phyloP scores from a whole-genome alignment of 108 stramenopile species.

The Skeletonema marinoi region DNA sequence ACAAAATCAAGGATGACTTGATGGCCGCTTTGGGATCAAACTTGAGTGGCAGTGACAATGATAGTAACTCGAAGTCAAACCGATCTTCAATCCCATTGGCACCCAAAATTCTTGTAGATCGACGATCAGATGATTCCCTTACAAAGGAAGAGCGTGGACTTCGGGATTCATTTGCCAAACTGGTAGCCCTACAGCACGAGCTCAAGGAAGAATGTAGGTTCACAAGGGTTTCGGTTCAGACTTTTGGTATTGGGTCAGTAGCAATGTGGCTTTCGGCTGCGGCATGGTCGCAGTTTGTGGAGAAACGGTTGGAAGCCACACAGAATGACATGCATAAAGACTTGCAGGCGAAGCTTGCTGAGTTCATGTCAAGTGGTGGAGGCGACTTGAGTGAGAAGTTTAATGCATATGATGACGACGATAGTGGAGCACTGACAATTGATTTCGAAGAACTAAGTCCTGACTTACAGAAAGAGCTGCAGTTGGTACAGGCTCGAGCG shows the following conservation, averaged over 20 bases:
- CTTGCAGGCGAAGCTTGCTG: slow-evolving; percentile 33
- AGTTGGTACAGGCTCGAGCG: slow-evolving; percentile 37
- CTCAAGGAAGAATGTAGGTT: slow-evolving; percentile 42
- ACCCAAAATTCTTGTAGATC: slow-evolving; percentile 23
- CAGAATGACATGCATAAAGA: slow-evolving; percentile 47
- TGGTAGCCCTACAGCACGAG: slow-evolving; percentile 44
- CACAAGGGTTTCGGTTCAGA: slow-evolving; percentile 22
- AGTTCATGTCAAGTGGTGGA: slow-evolving; percentile 24
- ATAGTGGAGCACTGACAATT: slow-evolving; percentile 24
- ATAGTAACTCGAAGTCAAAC: background rate
- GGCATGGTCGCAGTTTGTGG: slow-evolving; percentile 43
- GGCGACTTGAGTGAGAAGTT: background rate
- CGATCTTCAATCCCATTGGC: slow-evolving; percentile 16
- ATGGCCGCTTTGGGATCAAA: background rate
- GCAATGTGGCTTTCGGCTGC: slow-evolving; percentile 43
- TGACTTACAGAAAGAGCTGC: slow-evolving; percentile 41
- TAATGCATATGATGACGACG: slow-evolving; percentile 3
- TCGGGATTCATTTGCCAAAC: slow-evolving; percentile 29
- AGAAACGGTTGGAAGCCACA: slow-evolving; percentile 41
- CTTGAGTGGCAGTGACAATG: background rate
- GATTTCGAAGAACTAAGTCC: slow-evolving; percentile 46
- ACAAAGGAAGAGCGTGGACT: slow-evolving; percentile 34
- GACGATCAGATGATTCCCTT: slow-evolving; percentile 23
- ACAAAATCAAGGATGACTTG: slow-evolving; percentile 15
- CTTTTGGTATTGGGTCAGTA: slow-evolving; percentile 36